These are phyloP conservation scores for Ammopiptanthus mongolicus DNA, from an alignment of 306 rosid genomes.

Conservation along the genomic window DNA sequence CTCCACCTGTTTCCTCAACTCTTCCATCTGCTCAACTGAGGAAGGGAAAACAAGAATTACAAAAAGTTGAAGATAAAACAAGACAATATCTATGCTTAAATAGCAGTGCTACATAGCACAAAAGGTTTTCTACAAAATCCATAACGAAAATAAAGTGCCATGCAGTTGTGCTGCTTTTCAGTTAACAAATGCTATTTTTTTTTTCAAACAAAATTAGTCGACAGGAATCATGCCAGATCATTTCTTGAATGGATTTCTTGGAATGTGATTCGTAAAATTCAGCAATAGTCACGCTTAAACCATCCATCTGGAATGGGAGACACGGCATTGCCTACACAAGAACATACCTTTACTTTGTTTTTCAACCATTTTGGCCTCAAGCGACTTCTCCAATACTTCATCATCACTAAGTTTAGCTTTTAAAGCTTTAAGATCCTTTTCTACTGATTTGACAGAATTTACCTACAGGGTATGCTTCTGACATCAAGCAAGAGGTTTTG, in stretches of 20 bases:
- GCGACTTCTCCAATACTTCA: conserved; percentile 65
- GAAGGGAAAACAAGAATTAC: neutral
- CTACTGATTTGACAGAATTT: conserved; percentile 65
- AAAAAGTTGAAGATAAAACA: neutral
- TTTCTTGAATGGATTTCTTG: neutral
- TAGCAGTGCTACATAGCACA: neutral
- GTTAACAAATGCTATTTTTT: neutral
- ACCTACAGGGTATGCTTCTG: conserved; percentile 41
- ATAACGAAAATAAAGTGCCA: neutral
- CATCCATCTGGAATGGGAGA: conserved; percentile 1
- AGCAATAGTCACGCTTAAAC: neutral
- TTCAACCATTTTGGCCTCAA: conserved; percentile 68
- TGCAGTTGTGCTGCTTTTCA: neutral
- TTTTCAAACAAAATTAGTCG: neutral
- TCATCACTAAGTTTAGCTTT: conserved; percentile 70
- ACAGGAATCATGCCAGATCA: neutral
- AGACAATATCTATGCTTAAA: neutral
- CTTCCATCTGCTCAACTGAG: conserved; percentile 61
- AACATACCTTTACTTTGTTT: conserved; percentile 58
- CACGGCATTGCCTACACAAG: conserved; percentile 12
- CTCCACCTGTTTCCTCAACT: conserved; percentile 47
- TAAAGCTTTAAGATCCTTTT: conserved; percentile 63
- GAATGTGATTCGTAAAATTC: neutral
- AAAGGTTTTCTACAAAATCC: neutral
- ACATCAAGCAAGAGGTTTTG: conserved; percentile 16